Evolutionary conservation across 768 basidiomycete genomes (phyloP), one percentile per base, ranked within the genome.

Genomic region (Guyanaporus albipodus): DNA sequence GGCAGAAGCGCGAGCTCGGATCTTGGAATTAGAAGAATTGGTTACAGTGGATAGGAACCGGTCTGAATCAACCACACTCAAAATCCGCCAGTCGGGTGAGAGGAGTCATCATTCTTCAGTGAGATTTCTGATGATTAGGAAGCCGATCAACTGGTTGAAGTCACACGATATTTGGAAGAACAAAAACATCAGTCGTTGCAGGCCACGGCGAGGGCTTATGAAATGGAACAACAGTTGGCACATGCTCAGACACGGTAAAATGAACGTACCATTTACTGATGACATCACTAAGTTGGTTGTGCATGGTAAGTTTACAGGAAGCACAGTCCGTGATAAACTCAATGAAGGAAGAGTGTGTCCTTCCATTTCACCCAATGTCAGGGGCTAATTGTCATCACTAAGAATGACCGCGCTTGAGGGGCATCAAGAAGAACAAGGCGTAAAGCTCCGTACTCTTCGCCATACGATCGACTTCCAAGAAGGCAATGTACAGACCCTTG

Each of bases 1-100:
- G 4, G 60, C 68, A n/a, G 74, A 75, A 49, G 66, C 73, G 1
- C 72, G 66, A 44, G 54, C 58, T 32, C 71, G 70, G 9, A 55
- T 70, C 12, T 38, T 55, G 5, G 73, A 75, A 23, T 57, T 76
- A 7, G 74, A 76, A 51, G 54, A 42, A 5, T 43, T 39, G 33
- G 39, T 42, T 42, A 48, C 33, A 26, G 48, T 44, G 22, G 64
- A 68, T 24, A 61, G 32, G 48, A 53, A 60, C 29, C 52, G 44
- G 37, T 48, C 54, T 18, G 52, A 63, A 33, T 52, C 52, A 22
- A 54, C 53, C 24, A 38, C 56, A 3, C 43, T 57, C 24, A 54
- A 59, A 23, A 53, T 66, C 32, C 51, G 46, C 27, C 61, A 67
- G 38, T 52, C 66, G 3, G 50, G 64, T 66, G 42, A 44, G 61